A percentile compares a stretch with the other conserved stretches of the same genome.
Conservation (phyloP, 805 yeast genomes). For the Yarrowia bubula region DNA sequence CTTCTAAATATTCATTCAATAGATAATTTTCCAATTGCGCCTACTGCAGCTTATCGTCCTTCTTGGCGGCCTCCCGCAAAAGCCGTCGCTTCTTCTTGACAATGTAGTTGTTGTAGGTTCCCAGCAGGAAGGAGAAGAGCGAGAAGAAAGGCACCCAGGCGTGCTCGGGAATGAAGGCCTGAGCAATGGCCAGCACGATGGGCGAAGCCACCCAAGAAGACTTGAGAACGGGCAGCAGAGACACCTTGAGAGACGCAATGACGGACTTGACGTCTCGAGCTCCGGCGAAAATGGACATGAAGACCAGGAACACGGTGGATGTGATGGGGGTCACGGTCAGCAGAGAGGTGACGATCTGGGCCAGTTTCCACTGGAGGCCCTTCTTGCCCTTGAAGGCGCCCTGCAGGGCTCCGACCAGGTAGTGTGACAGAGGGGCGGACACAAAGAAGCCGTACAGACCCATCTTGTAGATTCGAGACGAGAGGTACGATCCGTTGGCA, state of each 20-base stretch:
- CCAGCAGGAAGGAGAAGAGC: slow-evolving; percentile 41
- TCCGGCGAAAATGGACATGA: slow-evolving; percentile 42
- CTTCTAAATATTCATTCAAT: neutral
- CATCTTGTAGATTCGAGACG: slow-evolving; percentile 42
- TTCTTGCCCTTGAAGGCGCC: slow-evolving; percentile 39
- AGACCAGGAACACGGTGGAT: slow-evolving; percentile 37
- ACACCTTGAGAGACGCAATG: slow-evolving; percentile 35
- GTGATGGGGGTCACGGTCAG: slow-evolving; percentile 40
- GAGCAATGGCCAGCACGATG: slow-evolving; percentile 41
- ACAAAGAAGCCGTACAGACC: slow-evolving; percentile 42
- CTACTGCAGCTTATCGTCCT: slow-evolving; percentile 24
- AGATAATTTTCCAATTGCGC: neutral
- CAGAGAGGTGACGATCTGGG: slow-evolving; percentile 41
- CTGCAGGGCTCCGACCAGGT: slow-evolving; percentile 39
- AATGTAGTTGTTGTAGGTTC: slow-evolving; percentile 42
- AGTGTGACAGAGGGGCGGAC: slow-evolving; percentile 43
- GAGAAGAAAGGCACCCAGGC: slow-evolving; percentile 45
- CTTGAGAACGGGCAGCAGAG: slow-evolving; percentile 39
- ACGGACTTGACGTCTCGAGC: slow-evolving; percentile 38
- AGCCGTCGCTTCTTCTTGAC: slow-evolving; percentile 36
- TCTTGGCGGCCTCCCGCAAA: slow-evolving; percentile 22
- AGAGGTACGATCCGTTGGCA: slow-evolving; percentile 37
- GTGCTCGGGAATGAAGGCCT: slow-evolving; percentile 41
- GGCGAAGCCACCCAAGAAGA: slow-evolving; percentile 43
- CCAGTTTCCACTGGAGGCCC: slow-evolving; percentile 36